A percentile compares a stretch with the other conserved stretches of the same genome.
These are phyloP conservation scores for Avena sativa DNA, from an alignment of 176 grass and related monocot species.

Conservation along the genomic window DNA sequence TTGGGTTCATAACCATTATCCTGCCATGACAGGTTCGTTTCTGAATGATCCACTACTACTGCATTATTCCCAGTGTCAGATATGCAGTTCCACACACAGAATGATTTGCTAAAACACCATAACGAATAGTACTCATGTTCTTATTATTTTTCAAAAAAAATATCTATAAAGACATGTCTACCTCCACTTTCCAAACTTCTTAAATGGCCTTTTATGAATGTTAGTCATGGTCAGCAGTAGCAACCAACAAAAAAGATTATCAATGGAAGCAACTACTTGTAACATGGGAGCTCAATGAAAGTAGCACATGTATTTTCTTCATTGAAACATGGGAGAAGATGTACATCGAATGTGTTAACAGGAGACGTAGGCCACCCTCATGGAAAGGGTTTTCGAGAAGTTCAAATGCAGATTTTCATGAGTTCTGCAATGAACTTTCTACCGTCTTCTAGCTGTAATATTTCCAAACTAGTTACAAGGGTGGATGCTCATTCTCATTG, in stretches of 20 bases:
- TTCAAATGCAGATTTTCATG: constrained; percentile 44
- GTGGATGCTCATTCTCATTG: constrained; percentile 43
- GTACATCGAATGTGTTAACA: constrained; percentile 45
- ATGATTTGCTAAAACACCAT: not conserved
- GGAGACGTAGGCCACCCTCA: constrained; percentile 33
- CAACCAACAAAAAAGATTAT: not conserved
- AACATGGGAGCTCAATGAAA: no score
- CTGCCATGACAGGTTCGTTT: not conserved
- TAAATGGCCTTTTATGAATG: not conserved
- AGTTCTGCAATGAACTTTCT: constrained; percentile 49
- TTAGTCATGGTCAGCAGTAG: constrained; percentile 6
- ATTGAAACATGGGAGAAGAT: constrained; percentile 42
- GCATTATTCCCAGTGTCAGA: not conserved
- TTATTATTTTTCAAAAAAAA: not conserved
- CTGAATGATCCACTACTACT: not conserved
- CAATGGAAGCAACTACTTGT: constrained; percentile 8
- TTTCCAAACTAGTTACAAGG: constrained; percentile 58
- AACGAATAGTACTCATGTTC: not conserved
- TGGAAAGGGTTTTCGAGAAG: constrained; percentile 34
- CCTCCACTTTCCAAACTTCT: constrained; percentile 6
- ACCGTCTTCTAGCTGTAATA: constrained; percentile 48
- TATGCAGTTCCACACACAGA: not conserved
- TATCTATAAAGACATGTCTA: not conserved
- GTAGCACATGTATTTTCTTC: constrained; percentile 39
- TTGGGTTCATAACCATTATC: constrained; percentile 9